Evolutionary conservation across 768 basidiomycete species (phyloP), one percentile per base, ranked within the genome.

Genomic region (Mycena latifolia): DNA sequence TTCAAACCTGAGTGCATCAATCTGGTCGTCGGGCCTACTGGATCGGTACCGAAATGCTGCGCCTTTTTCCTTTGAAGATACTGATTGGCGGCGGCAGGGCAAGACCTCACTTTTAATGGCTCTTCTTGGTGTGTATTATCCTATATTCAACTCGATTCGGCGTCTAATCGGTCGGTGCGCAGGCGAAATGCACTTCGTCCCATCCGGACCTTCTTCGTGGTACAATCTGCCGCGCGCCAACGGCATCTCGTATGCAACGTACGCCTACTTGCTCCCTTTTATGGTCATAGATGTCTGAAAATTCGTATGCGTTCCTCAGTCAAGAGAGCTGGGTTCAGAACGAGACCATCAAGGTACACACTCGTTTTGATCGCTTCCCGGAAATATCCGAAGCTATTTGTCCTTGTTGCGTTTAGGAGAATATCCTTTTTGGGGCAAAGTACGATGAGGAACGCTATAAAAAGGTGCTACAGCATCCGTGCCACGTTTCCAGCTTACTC

Each of bases 241-340:
- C 0, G 92, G 93, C 5, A 84, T 96, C 35, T 89, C 92, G 2
- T 94, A 93, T 73, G 91, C 91, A 6, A 91, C 91, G 3, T 18
- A 39, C 11, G 39, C 18, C 9, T 7, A 39, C 39, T 39, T 4
- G 9, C 17, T 39, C 17, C 39, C 18, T 14, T 39, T 15, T 4
- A 5, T 7, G 33, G 14, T 7, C 33, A 35, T 35, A 14, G 14
- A 35, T 14, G 14, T n/a, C 33, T 35, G 33, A 35, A 14, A 6
- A 35, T 35, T 14, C 8, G 33, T 14, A 14, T 35, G n/a, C n/a
- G n/a, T n/a, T n/a, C n/a, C n/a, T 35, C 33, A 35, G 33, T 5
- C 94, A 96, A 73, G 92, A 94, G 74, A 88, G 91, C 3, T 96
- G 93, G 93, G 89, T 94, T 5, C 88, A 90, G 74, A 94, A 93